Evolutionary conservation across 495 filamentous ascomycete genomes (phyloP).

Genomic region (Neohortaea acidophila): DNA sequence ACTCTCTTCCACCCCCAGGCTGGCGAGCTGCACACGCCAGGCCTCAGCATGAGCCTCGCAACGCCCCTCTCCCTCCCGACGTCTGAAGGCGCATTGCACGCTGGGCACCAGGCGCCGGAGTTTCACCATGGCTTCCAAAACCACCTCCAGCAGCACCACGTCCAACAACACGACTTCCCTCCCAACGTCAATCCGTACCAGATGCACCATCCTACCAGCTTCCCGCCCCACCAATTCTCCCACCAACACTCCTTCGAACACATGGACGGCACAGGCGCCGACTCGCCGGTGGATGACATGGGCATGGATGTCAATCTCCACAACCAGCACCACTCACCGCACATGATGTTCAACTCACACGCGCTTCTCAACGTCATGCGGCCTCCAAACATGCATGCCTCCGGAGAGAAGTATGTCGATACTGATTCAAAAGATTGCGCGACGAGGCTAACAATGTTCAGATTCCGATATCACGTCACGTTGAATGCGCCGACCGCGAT

Average conservation of each 20-base stretch:
- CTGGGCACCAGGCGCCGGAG: conserved; percentile 33
- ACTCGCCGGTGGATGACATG: conserved; percentile 43
- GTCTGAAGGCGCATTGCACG: conserved; percentile 41
- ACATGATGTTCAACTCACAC: conserved; percentile 23
- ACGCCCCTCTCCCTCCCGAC: conserved; percentile 73
- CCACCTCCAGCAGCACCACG: conserved; percentile 14
- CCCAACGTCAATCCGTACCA: conserved; percentile 49
- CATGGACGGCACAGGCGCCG: conserved; percentile 50
- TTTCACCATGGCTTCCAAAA: conserved; percentile 46
- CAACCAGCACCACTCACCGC: conserved; percentile 26
- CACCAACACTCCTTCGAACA: conserved; percentile 66
- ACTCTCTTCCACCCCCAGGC: conserved; percentile 69
- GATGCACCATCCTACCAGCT: conserved; percentile 42
- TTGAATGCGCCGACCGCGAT: conserved; percentile 94
- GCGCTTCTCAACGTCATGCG: conserved; percentile 18
- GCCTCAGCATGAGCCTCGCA: conserved; percentile 53
- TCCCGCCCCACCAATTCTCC: conserved; percentile 65
- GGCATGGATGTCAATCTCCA: conserved; percentile 29
- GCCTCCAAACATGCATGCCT: conserved; percentile 17
- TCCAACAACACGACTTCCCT: conserved; percentile 28
- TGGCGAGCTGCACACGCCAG: conserved; percentile 82
- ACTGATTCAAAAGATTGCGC: background rate
- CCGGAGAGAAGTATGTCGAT: conserved; percentile 26
- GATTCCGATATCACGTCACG: conserved; percentile 82
- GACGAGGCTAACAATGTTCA: conserved; percentile 30